Conservation (phyloP, 192 early-diverging fungal genomes). For the Backusella sp. region DNA sequence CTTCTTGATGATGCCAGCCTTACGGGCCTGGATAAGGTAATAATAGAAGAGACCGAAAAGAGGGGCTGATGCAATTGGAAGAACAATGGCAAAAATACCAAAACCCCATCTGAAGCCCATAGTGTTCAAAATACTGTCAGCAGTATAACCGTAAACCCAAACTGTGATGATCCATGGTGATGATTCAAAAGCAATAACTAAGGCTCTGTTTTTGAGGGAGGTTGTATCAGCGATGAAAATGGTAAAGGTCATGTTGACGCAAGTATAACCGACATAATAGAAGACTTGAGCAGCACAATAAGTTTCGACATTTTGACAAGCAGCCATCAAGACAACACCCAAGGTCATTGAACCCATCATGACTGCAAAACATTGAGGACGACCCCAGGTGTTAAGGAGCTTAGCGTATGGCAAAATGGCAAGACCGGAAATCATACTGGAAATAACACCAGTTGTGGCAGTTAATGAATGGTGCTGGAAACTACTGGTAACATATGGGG, state of each 20-base stretch:
- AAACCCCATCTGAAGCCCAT: conserved; percentile 26
- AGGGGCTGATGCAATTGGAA: conserved; percentile 1
- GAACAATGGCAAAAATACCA: conserved; percentile 19
- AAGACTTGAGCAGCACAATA: conserved; percentile 19
- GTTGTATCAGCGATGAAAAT: conserved; percentile 15
- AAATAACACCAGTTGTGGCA: conserved; percentile 1
- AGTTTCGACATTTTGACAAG: conserved; percentile 1
- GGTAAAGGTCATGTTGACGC: background rate
- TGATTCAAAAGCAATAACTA: conserved; percentile 4
- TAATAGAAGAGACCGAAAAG: conserved; percentile 14
- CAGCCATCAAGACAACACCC: conserved; percentile 5
- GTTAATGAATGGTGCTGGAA: conserved; percentile 15
- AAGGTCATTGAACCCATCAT: background rate
- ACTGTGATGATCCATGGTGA: conserved; percentile 8
- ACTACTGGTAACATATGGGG: conserved; percentile 8
- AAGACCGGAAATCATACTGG: conserved; percentile 13
- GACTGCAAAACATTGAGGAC: background rate
- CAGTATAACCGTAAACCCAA: conserved; percentile 12
- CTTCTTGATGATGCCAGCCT: conserved; percentile 10
- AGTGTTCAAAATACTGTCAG: conserved; percentile 10
- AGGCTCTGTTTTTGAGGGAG: conserved; percentile 13
- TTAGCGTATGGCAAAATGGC: conserved; percentile 8
- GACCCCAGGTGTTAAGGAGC: conserved; percentile 11
- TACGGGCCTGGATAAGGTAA: conserved; percentile 12
- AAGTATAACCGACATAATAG: conserved; percentile 14